These are phyloP conservation scores for Oidiodendron maius DNA, from an alignment of 495 filamentous ascomycete genomes.

Conservation along the genomic window DNA sequence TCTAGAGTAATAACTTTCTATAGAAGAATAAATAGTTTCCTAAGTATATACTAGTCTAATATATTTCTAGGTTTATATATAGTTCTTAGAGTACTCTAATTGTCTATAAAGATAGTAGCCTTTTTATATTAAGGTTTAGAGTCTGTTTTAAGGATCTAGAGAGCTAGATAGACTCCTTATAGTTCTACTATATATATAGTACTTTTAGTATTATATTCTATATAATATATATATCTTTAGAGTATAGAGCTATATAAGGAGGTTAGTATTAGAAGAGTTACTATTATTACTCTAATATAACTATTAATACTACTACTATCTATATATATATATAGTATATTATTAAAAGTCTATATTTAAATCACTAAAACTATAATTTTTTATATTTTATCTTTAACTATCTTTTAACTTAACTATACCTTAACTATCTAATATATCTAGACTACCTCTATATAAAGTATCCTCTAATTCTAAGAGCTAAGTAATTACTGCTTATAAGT, in stretches of 20 bases:
- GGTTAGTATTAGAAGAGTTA: constrained; percentile 4
- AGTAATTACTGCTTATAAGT: too few species aligned
- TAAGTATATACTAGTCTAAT: constrained; percentile 14
- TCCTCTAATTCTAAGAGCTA: too few species aligned
- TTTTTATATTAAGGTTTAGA: constrained; percentile 6
- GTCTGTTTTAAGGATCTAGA: constrained; percentile 13
- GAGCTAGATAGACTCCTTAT: constrained; percentile 12
- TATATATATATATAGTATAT: too few species aligned
- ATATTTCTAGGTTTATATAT: constrained; percentile 10
- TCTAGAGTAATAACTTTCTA: constrained; percentile 15
- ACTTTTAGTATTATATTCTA: constrained; percentile 13
- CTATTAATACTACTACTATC: constrained; percentile 19
- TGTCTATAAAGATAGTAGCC: too few species aligned
- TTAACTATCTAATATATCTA: too few species aligned
- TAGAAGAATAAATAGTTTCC: constrained; percentile 8
- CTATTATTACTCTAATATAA: constrained; percentile 11
- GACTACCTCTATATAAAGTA: too few species aligned
- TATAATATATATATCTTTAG: constrained; percentile 14
- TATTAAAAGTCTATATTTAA: too few species aligned
- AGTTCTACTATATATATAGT: constrained; percentile 21
- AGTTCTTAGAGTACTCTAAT: constrained; percentile 13
- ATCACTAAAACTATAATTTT: too few species aligned
- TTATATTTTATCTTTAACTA: too few species aligned
- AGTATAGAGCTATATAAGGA: neutral
- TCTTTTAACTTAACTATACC: too few species aligned